These are phyloP conservation scores for Wakefieldia striispora DNA, from an alignment of 768 basidiomycete species.

Conservation along the genomic window DNA sequence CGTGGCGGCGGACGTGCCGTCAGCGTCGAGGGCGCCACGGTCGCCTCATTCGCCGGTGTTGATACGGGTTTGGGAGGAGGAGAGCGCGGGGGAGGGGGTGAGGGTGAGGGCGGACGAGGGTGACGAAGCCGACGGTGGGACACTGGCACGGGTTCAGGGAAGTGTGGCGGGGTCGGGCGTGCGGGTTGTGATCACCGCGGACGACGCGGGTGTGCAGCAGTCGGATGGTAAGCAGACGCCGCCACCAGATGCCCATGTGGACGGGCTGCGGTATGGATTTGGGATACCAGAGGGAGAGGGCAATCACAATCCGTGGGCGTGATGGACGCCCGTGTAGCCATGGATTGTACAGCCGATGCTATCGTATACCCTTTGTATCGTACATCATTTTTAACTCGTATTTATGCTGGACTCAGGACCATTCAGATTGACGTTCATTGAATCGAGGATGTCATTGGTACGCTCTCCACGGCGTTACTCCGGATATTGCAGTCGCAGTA, in stretches of 20 bases:
- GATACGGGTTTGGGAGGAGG: constrained; percentile 27
- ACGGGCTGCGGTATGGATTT: constrained; percentile 1
- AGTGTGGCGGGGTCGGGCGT: not conserved
- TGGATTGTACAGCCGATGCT: no score
- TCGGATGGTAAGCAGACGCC: constrained; percentile 14
- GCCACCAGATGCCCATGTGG: constrained; percentile 12
- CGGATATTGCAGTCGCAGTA: no score
- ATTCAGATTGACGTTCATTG: no score
- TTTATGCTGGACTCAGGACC: no score
- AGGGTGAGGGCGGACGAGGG: no score
- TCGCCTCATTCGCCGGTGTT: constrained; percentile 21
- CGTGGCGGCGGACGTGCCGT: constrained; percentile 37
- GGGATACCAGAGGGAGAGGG: constrained; percentile 18
- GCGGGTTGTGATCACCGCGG: constrained; percentile 3
- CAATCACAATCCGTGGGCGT: constrained; percentile 26
- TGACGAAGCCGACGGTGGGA: no score
- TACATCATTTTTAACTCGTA: no score
- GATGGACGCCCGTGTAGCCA: not conserved
- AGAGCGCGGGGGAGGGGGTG: not conserved
- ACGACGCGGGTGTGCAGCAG: not conserved
- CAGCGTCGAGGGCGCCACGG: constrained; percentile 11
- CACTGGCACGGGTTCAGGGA: no score
- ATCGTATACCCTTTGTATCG: no score
- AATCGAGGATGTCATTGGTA: no score
- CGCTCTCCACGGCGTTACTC: no score